Evolutionary conservation across 129 eudicot species (phyloP).

Genomic region (Gnaphalium uliginosum): DNA sequence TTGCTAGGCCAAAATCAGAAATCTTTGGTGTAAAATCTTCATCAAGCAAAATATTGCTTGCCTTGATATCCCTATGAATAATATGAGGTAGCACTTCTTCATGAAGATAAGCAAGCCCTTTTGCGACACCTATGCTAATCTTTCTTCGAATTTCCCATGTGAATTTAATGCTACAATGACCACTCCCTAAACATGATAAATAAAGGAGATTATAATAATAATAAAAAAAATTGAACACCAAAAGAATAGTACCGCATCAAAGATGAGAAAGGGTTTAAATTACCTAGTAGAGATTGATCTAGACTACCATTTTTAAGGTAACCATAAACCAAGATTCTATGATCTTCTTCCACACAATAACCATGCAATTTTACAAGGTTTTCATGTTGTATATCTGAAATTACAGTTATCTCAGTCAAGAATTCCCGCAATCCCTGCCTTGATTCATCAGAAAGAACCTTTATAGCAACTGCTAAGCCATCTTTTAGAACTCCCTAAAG

Average conservation of each 20-base stretch:
- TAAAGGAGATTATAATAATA: not conserved
- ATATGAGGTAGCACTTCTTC: slow-evolving; percentile 76
- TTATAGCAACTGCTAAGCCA: slow-evolving; percentile 69
- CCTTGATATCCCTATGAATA: slow-evolving; percentile 86
- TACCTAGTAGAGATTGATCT: slow-evolving; percentile 77
- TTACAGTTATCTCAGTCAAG: slow-evolving; percentile 64
- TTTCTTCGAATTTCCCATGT: slow-evolving; percentile 60
- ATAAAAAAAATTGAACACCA: not conserved
- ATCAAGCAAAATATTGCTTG: slow-evolving; percentile 93
- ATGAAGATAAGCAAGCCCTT: slow-evolving; percentile 83
- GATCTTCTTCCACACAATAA: slow-evolving; percentile 69
- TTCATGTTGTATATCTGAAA: slow-evolving; percentile 75
- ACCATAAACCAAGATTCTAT: slow-evolving; percentile 81
- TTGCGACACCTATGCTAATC: slow-evolving; percentile 76
- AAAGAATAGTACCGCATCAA: not conserved
- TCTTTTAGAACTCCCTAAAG: slow-evolving; percentile 70
- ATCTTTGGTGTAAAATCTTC: slow-evolving; percentile 78
- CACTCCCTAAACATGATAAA: slow-evolving; percentile 38
- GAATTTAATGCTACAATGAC: slow-evolving; percentile 43
- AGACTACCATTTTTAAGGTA: slow-evolving; percentile 88
- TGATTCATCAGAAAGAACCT: slow-evolving; percentile 75
- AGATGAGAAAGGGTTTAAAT: slow-evolving; percentile 15
- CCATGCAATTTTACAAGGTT: slow-evolving; percentile 81
- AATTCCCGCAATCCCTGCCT: slow-evolving; percentile 77
- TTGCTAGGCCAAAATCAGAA: slow-evolving; percentile 93